These are phyloP conservation scores for Aureoboletus auriporus DNA, from an alignment of 768 basidiomycete genomes.

Conservation along the genomic window DNA sequence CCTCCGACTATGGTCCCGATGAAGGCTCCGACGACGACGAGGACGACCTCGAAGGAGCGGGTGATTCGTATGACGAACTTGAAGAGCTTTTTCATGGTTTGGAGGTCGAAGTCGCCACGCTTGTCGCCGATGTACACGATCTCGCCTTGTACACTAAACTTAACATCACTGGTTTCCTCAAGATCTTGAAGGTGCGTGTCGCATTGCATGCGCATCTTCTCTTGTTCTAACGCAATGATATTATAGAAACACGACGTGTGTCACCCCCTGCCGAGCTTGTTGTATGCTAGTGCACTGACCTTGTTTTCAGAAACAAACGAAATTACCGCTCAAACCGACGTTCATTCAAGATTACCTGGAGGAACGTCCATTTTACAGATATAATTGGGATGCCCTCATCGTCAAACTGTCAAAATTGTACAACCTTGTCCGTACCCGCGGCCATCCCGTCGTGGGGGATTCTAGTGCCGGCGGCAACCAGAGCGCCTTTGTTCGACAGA, in stretches of 20 bases:
- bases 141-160: conserved; percentile 92
- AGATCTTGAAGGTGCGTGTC: conserved; percentile 80
- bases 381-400: conserved; percentile 93
- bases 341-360: conserved; percentile 93
- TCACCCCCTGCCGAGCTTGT: not conserved
- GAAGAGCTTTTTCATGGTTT: conserved; percentile 84
- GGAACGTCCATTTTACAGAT: conserved; percentile 93
- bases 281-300: conserved; percentile 8
- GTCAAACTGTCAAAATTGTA: conserved; percentile 94
- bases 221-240: conserved; percentile 6
- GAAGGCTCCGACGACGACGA: conserved; percentile 65
- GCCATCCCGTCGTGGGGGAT: conserved; percentile 92
- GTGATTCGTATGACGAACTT: conserved; percentile 64
- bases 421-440: conserved; percentile 91
- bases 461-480: conserved; percentile 92
- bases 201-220: not conserved
- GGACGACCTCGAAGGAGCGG: conserved; percentile 41
- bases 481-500: conserved; percentile 97
- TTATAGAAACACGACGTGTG: conserved; percentile 88
- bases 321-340: conserved; percentile 70
- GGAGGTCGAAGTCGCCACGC: conserved; percentile 91
- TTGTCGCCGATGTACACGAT: conserved; percentile 92
- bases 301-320: conserved; percentile 82
- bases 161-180: conserved; percentile 98
- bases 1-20: conserved; percentile 47